Evolutionary conservation across 768 basidiomycete species (phyloP).

Genomic region (Gelatoporia subvermispora): DNA sequence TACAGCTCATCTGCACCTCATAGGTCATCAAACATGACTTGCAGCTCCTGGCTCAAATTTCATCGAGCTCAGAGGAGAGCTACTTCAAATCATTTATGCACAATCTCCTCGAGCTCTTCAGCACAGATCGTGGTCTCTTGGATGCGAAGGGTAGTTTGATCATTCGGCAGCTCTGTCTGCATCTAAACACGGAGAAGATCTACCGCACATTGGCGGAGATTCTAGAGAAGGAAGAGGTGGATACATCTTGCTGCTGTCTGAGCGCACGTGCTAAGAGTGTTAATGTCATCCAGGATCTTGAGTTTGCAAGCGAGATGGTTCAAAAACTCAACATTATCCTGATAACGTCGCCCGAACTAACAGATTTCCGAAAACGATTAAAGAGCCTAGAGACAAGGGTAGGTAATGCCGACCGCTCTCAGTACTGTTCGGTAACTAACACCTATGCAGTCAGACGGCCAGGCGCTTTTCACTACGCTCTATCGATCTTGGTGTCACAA

Average conservation of each 20-base stretch:
- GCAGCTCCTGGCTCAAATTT: conserved; percentile 94
- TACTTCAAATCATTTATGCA: conserved; percentile 97
- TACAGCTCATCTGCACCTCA: background rate
- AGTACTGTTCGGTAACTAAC: background rate
- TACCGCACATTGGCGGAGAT: conserved; percentile 96
- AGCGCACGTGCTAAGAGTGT: background rate
- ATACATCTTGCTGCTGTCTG: conserved; percentile 11
- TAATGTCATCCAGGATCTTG: conserved; percentile 67
- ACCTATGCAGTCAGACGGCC: conserved; percentile 82
- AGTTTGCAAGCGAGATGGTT: conserved; percentile 96
- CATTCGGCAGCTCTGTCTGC: conserved; percentile 89
- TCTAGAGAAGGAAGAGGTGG: conserved; percentile 93
- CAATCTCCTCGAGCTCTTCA: conserved; percentile 90
- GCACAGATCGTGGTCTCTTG: conserved; percentile 84
- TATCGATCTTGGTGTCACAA: conserved; percentile 99
- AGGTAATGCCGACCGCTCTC: conserved; percentile 20
- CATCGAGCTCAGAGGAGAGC: conserved; percentile 88
- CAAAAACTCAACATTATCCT: conserved; percentile 96
- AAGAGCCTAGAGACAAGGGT: conserved; percentile 93
- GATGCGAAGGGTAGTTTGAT: conserved; percentile 94
- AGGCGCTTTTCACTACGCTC: conserved; percentile 87
- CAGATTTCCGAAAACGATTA: conserved; percentile 87
- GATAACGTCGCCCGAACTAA: conserved; percentile 93
- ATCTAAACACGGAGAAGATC: conserved; percentile 92
- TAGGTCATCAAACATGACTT: conserved; percentile 95